A percentile compares a stretch with the other conserved stretches of the same genome.
phyloP scores from a whole-genome alignment of 2,329 filamentous ascomycete species.

The Curvularia sp. region DNA sequence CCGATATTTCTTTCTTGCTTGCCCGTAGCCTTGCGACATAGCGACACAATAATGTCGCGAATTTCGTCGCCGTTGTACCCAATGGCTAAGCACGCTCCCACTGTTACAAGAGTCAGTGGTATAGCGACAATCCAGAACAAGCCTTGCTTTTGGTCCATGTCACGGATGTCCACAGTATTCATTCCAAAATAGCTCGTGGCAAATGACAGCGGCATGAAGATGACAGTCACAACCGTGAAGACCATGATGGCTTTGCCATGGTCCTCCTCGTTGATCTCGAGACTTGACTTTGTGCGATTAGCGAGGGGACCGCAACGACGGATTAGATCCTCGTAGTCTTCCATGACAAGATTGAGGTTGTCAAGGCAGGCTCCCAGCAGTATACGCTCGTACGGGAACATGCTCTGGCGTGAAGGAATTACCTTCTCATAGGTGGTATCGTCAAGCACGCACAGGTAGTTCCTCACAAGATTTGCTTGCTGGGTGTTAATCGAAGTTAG shows the following conservation, averaged over 20 bases:
- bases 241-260: constrained; percentile 55
- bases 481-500: constrained; percentile 35
- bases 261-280: constrained; percentile 48
- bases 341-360: constrained; percentile 25
- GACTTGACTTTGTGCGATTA: constrained; percentile 44
- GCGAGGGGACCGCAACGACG: constrained; percentile 39
- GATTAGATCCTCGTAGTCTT: constrained; percentile 38
- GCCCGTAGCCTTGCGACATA: constrained; percentile 28
- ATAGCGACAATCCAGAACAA: constrained; percentile 52
- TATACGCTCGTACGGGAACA: constrained; percentile 34
- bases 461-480: constrained; percentile 39
- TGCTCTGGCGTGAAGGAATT: constrained; percentile 28
- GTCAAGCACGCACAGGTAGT: constrained; percentile 37
- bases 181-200: constrained; percentile 55
- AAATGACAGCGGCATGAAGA: constrained; percentile 57
- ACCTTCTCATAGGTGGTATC: constrained; percentile 33
- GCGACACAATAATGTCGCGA: constrained; percentile 19
- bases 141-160: constrained; percentile 50
- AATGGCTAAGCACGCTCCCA: constrained; percentile 36
- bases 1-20: constrained; percentile 23
- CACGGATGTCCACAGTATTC: constrained; percentile 52
- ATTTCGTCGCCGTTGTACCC: constrained; percentile 43
- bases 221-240: constrained; percentile 55
- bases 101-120: constrained; percentile 38
- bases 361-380: constrained; percentile 37